These are phyloP conservation scores for Phytophthora nicotianae DNA, from an alignment of 352 stramenopile species.

Conservation along the genomic window DNA sequence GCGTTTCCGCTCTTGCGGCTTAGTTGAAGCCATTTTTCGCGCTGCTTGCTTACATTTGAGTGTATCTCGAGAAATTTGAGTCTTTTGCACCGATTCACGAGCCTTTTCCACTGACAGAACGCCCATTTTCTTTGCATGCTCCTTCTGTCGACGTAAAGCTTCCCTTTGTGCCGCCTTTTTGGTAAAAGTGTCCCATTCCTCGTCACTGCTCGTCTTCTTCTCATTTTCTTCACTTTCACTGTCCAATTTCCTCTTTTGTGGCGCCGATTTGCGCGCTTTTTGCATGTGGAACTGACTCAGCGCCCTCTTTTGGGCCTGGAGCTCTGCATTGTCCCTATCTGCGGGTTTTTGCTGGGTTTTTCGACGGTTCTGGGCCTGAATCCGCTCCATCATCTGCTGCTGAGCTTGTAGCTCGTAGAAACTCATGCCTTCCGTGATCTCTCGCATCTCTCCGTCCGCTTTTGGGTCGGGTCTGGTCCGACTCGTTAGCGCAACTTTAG, in stretches of 20 bases:
- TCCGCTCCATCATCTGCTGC: constrained; percentile 45
- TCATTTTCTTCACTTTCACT: constrained; percentile 19
- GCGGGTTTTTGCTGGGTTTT: constrained; percentile 8
- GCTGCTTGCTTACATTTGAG: constrained; percentile 8
- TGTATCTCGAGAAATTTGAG: background rate
- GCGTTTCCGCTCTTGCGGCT: background rate
- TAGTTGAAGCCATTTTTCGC: constrained; percentile 13
- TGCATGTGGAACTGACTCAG: constrained; percentile 4
- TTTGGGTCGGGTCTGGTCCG: constrained; percentile 1
- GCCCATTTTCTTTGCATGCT: background rate
- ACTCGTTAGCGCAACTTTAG: constrained; percentile 22
- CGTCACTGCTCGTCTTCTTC: constrained; percentile 21
- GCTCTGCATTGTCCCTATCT: constrained; percentile 1
- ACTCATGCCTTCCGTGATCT: constrained; percentile 48
- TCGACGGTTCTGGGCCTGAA: constrained; percentile 40
- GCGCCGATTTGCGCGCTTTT: constrained; percentile 19
- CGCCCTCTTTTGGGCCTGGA: constrained; percentile 16
- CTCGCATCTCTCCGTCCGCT: constrained; percentile 18
- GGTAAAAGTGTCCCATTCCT: constrained; percentile 23
- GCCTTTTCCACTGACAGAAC: background rate
- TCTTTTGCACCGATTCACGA: background rate
- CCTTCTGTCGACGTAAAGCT: constrained; percentile 12
- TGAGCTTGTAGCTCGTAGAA: constrained; percentile 60
- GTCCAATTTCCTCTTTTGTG: background rate
- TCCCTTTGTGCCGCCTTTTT: constrained; percentile 23